phyloP scores from a whole-genome alignment of 2,329 filamentous ascomycete species.

The Teratosphaeria viscida region DNA sequence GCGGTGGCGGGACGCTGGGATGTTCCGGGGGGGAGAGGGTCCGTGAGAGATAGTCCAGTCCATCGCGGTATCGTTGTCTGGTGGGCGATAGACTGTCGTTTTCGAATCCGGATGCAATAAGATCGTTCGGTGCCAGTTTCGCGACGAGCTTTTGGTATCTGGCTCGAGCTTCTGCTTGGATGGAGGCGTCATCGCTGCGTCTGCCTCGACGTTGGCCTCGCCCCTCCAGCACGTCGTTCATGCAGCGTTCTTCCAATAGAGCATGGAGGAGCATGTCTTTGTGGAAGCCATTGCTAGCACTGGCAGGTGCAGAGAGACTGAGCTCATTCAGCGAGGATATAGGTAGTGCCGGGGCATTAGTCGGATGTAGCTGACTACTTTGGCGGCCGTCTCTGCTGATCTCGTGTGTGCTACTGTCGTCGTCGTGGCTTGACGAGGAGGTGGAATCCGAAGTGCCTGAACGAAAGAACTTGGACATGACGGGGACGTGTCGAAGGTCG shows the following conservation, averaged over 20 bases:
- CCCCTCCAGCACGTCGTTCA: constrained; percentile 29
- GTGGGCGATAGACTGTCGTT: constrained; percentile 24
- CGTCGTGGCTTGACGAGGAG: constrained; percentile 8
- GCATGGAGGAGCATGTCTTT: constrained; percentile 34
- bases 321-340: background rate
- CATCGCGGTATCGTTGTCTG: constrained; percentile 28
- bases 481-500: background rate
- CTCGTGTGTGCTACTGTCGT: constrained; percentile 3
- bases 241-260: constrained; percentile 35
- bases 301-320: background rate
- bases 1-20: constrained; percentile 6
- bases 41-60: constrained; percentile 22
- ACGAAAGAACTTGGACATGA: constrained; percentile 16
- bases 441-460: constrained; percentile 7
- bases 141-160: constrained; percentile 30
- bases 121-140: constrained; percentile 26
- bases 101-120: constrained; percentile 29
- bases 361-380: background rate
- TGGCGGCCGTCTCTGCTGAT: background rate
- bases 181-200: constrained; percentile 26
- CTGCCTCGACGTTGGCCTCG: constrained; percentile 2
- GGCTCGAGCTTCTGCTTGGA: constrained; percentile 26
- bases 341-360: background rate
- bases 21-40: background rate
- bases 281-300: background rate